A percentile compares a stretch with the other conserved stretches of the same genome.
These are phyloP conservation scores for Trichoderma koningiopsis DNA, from an alignment of 2,329 filamentous ascomycete genomes.

Conservation along the genomic window DNA sequence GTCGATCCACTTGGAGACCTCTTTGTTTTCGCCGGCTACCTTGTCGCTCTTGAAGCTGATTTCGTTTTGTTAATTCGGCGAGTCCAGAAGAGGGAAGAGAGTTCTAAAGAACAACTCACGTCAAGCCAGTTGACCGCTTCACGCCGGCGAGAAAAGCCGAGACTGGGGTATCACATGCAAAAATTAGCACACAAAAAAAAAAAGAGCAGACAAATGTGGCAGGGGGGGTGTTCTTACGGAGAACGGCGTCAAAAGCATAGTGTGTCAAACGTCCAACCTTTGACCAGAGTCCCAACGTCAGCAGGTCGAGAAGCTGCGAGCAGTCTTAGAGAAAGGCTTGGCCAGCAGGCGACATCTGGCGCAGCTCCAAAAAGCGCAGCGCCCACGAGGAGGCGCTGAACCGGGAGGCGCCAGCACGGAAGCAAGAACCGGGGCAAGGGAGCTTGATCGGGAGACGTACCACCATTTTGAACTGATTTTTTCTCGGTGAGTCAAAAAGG, in stretches of 20 bases:
- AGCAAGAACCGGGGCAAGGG: conserved; percentile 22
- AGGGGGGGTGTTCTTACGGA: conserved; percentile 61
- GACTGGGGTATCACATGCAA: conserved; percentile 54
- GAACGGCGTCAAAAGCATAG: conserved; percentile 93
- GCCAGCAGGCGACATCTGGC: conserved; percentile 31
- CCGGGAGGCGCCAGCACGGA: conserved; percentile 9
- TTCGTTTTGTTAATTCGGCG: conserved; percentile 36
- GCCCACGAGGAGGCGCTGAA: conserved; percentile 4
- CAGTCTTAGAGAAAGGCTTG: conserved; percentile 42
- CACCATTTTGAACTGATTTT: conserved; percentile 37
- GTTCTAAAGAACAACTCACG: conserved; percentile 66
- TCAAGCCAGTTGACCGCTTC: conserved; percentile 95
- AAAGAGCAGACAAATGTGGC: neutral
- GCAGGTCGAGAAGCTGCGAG: conserved; percentile 64
- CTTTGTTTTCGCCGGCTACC: conserved; percentile 76
- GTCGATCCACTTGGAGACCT: conserved; percentile 84
- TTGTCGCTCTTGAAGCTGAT: conserved; percentile 86
- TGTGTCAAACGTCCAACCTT: conserved; percentile 93
- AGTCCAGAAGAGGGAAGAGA: neutral
- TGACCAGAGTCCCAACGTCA: conserved; percentile 68
- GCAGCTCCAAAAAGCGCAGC: conserved; percentile 29
- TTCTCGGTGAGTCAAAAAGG: neutral
- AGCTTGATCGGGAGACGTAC: conserved; percentile 32
- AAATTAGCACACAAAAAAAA: neutral
- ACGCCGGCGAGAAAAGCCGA: conserved; percentile 96